Percentiles rank a stretch among this genome's conserved stretches.
These are phyloP conservation scores for Hansenula anomala DNA, from an alignment of 1,139 yeast species.

Conservation along the genomic window DNA sequence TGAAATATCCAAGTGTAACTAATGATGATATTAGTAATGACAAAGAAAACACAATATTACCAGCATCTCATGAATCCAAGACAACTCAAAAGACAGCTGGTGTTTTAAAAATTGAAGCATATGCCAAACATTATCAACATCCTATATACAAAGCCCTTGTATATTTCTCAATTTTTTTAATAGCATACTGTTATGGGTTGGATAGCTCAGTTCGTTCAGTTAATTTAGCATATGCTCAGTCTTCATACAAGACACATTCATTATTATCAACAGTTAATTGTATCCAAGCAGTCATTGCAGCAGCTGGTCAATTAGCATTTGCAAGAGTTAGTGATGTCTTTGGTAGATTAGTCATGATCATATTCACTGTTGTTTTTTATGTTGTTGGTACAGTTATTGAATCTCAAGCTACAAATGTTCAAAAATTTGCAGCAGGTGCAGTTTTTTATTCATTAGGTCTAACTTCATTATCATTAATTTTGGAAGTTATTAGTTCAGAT, in stretches of 20 bases:
- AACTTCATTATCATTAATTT: slow-evolving; percentile 50
- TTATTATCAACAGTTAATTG: slow-evolving; percentile 59
- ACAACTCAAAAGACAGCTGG: slow-evolving; percentile 8
- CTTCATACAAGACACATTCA: slow-evolving; percentile 49
- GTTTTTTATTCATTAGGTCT: slow-evolving; percentile 66
- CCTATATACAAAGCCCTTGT: neutral
- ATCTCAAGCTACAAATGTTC: slow-evolving; percentile 55
- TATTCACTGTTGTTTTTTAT: slow-evolving; percentile 52
- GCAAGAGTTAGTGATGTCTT: slow-evolving; percentile 65
- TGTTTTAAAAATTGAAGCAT: slow-evolving; percentile 7
- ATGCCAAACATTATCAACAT: slow-evolving; percentile 3
- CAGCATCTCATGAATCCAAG: slow-evolving; percentile 1
- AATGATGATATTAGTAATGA: neutral
- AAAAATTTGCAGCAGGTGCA: slow-evolving; percentile 65
- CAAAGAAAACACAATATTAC: too few relatives aligned
- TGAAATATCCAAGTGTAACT: neutral
- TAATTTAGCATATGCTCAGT: slow-evolving; percentile 49
- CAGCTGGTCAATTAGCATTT: slow-evolving; percentile 65
- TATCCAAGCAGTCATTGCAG: slow-evolving; percentile 57
- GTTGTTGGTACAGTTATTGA: slow-evolving; percentile 63
- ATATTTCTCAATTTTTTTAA: slow-evolving; percentile 46
- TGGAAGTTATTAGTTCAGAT: slow-evolving; percentile 58
- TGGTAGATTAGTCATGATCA: slow-evolving; percentile 55
- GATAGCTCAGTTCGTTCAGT: slow-evolving; percentile 48
- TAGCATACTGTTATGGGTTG: slow-evolving; percentile 60